Evolutionary conservation across 495 filamentous ascomycete species (phyloP).

Genomic region (Opeltia flavorubescens): DNA sequence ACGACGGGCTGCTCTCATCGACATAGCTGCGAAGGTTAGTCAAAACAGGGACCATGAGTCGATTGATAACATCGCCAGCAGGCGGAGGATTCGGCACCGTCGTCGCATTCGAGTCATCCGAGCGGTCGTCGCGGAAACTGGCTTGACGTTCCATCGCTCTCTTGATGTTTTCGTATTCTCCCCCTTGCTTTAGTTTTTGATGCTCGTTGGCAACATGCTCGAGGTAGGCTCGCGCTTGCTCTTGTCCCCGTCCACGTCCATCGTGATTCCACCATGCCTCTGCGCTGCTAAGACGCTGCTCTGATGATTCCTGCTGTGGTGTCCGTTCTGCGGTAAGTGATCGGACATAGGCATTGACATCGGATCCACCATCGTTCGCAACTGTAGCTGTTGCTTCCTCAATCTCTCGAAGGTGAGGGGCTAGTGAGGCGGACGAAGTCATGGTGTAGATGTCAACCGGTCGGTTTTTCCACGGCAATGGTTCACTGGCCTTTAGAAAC

Average conservation of each 20-base stretch:
- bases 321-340: background rate
- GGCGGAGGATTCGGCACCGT: background rate
- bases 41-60: background rate
- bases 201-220: background rate
- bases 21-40: constrained; percentile 5
- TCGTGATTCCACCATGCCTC: constrained; percentile 3
- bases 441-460: constrained; percentile 6
- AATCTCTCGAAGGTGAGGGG: background rate
- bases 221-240: background rate
- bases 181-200: background rate
- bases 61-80: background rate
- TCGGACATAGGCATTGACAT: background rate
- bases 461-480: constrained; percentile 4
- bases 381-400: background rate
- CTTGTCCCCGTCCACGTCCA: background rate
- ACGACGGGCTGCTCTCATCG: background rate
- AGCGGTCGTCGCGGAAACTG: background rate
- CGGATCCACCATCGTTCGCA: background rate
- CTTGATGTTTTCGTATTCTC: background rate
- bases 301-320: background rate
- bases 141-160: constrained; percentile 1
- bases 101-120: background rate
- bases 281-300: background rate
- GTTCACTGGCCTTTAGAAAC: constrained; percentile 4
- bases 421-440: background rate